Evolutionary conservation across 306 rosid species (phyloP), one percentile per base, ranked within the genome.

Genomic region (Dryas octopetala): DNA sequence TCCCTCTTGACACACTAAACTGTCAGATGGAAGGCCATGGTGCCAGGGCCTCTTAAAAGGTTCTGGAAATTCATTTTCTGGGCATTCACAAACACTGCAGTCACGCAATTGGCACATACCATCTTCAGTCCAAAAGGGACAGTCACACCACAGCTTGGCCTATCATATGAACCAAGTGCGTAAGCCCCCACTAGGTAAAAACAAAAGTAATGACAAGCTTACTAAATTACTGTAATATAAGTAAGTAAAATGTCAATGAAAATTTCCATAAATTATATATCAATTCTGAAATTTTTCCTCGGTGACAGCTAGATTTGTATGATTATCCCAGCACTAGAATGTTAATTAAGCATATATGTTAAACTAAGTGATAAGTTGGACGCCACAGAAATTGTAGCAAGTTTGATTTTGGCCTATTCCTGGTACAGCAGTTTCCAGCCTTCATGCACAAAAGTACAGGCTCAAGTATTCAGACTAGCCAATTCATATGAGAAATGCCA

Each of bases 101-200:
- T 95, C 99, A 71, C 98, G 87, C 91, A 95, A 79, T 60, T 87
- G 90, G 80, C 99, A 95, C 99, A 95, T 95, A 47, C 99, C 99
- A 82, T 95, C 99, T 19, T 89, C 91, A 16, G 90, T 86, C 91
- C 90, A 89, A 74, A 89, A 89, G 47, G 91, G 90, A 63, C 91
- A 88, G 79, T 88, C 84, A 50, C 88, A 90, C 90, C 92, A 86
- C 49, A 86, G 76, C 71, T 87, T 87, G 5, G 19, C 88, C 95
- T 87, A 53, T 66, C 62, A 28, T 66, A 67, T 32, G 60, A 61
- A 57, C 60, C 70, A 77, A 70, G 38, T 3, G 26, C 23, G 19
- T 9, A 5, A 65, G 32, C 62, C 64, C 9, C 51, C 52, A 32
- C 0, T 16, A 64, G 11, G 23, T 14, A 17, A 55, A 55, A 55